Percentiles rank a stretch among this genome's conserved stretches.
phyloP scores from a whole-genome alignment of 305 asterid genomes.

The Fraxinus dipetala region DNA sequence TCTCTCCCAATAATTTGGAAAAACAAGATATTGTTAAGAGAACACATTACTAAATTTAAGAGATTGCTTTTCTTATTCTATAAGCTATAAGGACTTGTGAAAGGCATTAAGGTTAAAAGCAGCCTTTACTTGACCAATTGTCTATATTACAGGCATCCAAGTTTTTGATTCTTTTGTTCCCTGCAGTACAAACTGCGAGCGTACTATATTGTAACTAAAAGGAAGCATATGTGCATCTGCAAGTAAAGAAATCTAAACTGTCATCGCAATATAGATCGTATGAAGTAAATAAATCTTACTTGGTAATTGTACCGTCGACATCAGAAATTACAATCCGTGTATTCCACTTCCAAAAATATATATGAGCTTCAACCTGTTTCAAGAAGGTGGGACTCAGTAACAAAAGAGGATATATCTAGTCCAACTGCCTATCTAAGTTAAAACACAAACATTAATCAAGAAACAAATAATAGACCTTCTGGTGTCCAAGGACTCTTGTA shows the following conservation, averaged over 20 bases:
- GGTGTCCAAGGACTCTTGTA: slow-evolving; percentile 80
- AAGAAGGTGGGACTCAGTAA: slow-evolving; percentile 7
- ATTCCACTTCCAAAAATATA: slow-evolving; percentile 95
- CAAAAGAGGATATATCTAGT: neutral
- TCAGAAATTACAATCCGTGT: slow-evolving; percentile 85
- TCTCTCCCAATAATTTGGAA: neutral
- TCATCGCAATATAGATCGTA: neutral
- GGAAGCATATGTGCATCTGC: neutral
- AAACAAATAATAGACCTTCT: slow-evolving; percentile 51
- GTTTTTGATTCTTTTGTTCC: neutral
- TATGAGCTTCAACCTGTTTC: slow-evolving; percentile 90
- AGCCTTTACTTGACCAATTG: neutral
- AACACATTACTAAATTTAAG: neutral
- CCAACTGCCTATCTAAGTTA: neutral
- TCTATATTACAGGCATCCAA: neutral
- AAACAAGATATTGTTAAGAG: neutral
- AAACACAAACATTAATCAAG: neutral
- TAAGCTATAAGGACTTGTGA: neutral
- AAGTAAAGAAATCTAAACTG: neutral
- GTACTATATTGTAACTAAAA: neutral
- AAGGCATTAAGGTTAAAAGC: neutral
- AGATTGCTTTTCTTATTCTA: neutral
- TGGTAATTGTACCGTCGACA: slow-evolving; percentile 93
- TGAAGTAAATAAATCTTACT: slow-evolving; percentile 40
- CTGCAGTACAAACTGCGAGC: neutral